These are phyloP conservation scores for Coemansia erecta DNA, from an alignment of 192 early-diverging fungal genomes.

Conservation along the genomic window DNA sequence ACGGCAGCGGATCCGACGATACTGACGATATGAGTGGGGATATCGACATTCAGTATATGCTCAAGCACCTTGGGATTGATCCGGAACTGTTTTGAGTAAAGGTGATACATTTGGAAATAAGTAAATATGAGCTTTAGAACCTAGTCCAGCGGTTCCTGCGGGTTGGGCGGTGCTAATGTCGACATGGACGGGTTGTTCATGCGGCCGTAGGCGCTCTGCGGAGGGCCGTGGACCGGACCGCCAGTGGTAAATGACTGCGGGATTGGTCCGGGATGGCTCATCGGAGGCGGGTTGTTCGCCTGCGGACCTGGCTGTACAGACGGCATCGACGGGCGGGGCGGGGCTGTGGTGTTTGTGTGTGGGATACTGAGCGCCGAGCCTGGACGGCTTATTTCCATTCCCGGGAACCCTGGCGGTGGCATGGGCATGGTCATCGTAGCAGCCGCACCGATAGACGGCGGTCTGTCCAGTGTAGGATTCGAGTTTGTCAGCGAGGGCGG, in stretches of 20 bases:
- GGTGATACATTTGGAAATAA: background rate
- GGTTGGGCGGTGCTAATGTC: slow-evolving; percentile 35
- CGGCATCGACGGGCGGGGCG: slow-evolving; percentile 3
- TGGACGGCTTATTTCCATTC: slow-evolving; percentile 32
- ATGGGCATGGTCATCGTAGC: slow-evolving; percentile 42
- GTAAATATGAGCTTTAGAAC: background rate
- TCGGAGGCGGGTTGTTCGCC: background rate
- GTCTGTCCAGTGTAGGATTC: slow-evolving; percentile 1
- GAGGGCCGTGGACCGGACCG: slow-evolving; percentile 6
- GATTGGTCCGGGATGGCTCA: slow-evolving; percentile 22
- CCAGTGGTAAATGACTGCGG: slow-evolving; percentile 10
- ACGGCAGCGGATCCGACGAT: background rate
- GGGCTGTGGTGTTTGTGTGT: slow-evolving; percentile 2
- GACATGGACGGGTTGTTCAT: slow-evolving; percentile 24
- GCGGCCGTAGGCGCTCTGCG: slow-evolving; percentile 21
- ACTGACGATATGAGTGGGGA: background rate
- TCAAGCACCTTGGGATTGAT: slow-evolving; percentile 37
- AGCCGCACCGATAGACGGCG: background rate
- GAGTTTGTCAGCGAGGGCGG: slow-evolving; percentile 3
- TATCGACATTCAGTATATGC: slow-evolving; percentile 34
- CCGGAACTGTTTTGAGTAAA: slow-evolving; percentile 25
- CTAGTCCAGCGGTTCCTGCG: slow-evolving; percentile 39
- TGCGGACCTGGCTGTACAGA: background rate
- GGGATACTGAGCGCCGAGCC: slow-evolving; percentile 27
- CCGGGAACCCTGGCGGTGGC: slow-evolving; percentile 44